These are phyloP conservation scores for Penicillium alfredii DNA, from an alignment of 495 filamentous ascomycete genomes.

Conservation along the genomic window DNA sequence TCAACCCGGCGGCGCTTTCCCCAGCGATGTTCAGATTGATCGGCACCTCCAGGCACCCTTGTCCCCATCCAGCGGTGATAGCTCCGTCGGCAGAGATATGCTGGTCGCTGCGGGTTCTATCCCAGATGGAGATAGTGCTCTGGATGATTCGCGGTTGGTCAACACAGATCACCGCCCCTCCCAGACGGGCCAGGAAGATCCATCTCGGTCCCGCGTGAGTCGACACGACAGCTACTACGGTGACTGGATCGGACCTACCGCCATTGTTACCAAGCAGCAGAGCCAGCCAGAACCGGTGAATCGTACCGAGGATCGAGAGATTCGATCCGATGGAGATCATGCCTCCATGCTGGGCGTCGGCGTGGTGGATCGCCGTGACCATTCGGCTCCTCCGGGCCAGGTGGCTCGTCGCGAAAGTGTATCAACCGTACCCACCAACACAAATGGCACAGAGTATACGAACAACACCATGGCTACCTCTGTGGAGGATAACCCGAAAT, in stretches of 20 bases:
- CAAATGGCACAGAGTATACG: slow-evolving; percentile 33
- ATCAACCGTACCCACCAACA: slow-evolving; percentile 35
- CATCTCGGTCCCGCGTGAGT: slow-evolving; percentile 9
- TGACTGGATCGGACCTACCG: slow-evolving; percentile 36
- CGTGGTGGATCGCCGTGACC: slow-evolving; percentile 23
- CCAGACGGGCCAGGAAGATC: slow-evolving; percentile 4
- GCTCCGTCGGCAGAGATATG: slow-evolving; percentile 58
- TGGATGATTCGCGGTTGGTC: no score
- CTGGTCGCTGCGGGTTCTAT: slow-evolving; percentile 51
- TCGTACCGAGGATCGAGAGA: slow-evolving; percentile 14
- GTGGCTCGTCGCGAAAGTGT: slow-evolving; percentile 31
- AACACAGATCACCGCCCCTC: no score
- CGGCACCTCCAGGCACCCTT: slow-evolving; percentile 70
- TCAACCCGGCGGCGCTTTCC: slow-evolving; percentile 83
- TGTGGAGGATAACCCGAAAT: slow-evolving; percentile 23
- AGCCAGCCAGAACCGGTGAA: slow-evolving; percentile 9
- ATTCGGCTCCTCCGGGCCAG: slow-evolving; percentile 18
- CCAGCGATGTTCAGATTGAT: slow-evolving; percentile 76
- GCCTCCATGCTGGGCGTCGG: slow-evolving; percentile 20
- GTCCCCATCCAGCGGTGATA: slow-evolving; percentile 69
- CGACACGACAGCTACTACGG: slow-evolving; percentile 41
- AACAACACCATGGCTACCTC: slow-evolving; percentile 36
- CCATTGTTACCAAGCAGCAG: slow-evolving; percentile 21
- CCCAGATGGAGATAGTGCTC: slow-evolving; percentile 41
- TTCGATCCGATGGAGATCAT: slow-evolving; percentile 19